A percentile compares a stretch with the other conserved stretches of the same genome.
Conservation (phyloP, 208 protist species). For the Naegleria fowleri region DNA sequence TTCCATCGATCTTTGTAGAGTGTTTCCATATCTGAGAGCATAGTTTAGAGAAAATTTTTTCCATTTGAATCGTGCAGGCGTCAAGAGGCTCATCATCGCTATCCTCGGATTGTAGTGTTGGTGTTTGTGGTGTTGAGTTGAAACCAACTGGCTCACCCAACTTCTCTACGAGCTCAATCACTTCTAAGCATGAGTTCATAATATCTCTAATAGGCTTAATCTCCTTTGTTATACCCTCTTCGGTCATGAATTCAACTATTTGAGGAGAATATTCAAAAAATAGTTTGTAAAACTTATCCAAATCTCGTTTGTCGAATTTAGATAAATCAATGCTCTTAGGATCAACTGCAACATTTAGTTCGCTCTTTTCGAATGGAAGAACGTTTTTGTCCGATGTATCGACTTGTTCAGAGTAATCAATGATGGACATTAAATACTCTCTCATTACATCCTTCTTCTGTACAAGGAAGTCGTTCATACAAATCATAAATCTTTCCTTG, state of each 20-base stretch:
- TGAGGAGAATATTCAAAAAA: neutral
- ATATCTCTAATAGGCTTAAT: neutral
- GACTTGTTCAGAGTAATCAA: neutral
- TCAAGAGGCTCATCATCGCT: neutral
- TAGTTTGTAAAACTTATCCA: slow-evolving; percentile 9
- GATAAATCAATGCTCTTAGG: neutral
- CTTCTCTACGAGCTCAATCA: neutral
- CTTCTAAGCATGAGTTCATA: neutral
- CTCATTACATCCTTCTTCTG: neutral
- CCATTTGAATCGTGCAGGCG: neutral
- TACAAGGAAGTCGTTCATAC: slow-evolving; percentile 7
- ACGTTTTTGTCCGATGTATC: neutral
- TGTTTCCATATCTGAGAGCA: neutral
- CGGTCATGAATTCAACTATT: neutral
- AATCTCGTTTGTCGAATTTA: neutral
- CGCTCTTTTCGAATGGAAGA: neutral
- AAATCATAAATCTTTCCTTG: slow-evolving; percentile 14
- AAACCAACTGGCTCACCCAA: neutral
- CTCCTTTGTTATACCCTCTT: neutral
- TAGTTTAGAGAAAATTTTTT: neutral
- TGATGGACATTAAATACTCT: slow-evolving; percentile 8
- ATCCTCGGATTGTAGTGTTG: neutral
- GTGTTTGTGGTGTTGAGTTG: neutral
- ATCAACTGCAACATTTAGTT: neutral
- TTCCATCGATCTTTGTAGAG: neutral